These are phyloP conservation scores for Geranium rotundifolium DNA, from an alignment of 345 rosid genomes.

Conservation along the genomic window DNA sequence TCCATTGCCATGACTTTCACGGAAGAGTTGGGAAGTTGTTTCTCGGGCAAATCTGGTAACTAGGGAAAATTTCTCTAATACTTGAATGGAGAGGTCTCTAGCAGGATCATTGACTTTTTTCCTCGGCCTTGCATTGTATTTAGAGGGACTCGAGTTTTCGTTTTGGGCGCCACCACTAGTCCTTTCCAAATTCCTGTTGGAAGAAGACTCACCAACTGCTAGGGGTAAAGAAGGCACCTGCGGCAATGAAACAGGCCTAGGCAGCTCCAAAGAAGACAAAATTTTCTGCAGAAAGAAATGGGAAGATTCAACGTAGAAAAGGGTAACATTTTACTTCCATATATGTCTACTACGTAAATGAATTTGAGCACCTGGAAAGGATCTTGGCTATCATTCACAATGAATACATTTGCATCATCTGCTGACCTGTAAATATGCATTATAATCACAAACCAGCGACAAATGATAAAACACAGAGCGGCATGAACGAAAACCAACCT, in stretches of 20 bases:
- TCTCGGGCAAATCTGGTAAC: constrained; percentile 94
- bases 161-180: constrained; percentile 21
- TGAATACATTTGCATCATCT: constrained; percentile 84
- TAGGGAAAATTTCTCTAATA: constrained; percentile 83
- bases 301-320: constrained; percentile 7
- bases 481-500: constrained; percentile 35
- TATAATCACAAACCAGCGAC: constrained; percentile 5
- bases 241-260: constrained; percentile 59
- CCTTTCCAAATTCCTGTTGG: constrained; percentile 35
- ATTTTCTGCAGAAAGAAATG: constrained; percentile 44
- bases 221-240: constrained; percentile 38
- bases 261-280: constrained; percentile 86
- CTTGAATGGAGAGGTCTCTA: constrained; percentile 81
- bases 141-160: constrained; percentile 29
- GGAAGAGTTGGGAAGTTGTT: constrained; percentile 76
- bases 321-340: neutral
- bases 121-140: constrained; percentile 38
- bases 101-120: constrained; percentile 73
- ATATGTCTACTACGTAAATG: neutral
- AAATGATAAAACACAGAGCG: neutral
- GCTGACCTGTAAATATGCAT: constrained; percentile 48
- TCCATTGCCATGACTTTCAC: constrained; percentile 51
- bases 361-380: constrained; percentile 62
- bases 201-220: constrained; percentile 28
- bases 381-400: constrained; percentile 77